Evolutionary conservation across 176 grass and related monocot genomes (phyloP).

Genomic region (Eleusine coracana): DNA sequence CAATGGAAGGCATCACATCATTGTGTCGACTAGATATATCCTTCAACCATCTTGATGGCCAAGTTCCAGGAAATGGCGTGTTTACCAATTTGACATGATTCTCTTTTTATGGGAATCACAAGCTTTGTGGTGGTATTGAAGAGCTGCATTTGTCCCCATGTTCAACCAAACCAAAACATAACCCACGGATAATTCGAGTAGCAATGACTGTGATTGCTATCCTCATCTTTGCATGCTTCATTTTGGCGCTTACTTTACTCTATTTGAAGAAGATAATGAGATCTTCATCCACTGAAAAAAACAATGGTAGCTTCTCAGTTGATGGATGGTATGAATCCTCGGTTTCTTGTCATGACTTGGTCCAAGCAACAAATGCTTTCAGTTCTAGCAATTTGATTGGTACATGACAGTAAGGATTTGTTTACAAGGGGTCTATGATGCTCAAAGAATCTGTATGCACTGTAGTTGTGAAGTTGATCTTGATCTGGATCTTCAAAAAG

Average conservation of each 20-base stretch:
- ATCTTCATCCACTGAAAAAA: background rate
- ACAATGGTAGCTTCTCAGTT: background rate
- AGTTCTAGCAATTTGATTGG: constrained; percentile 41
- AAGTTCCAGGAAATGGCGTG: constrained; percentile 39
- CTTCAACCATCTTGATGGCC: constrained; percentile 48
- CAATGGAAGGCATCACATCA: constrained; percentile 14
- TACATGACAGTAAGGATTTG: constrained; percentile 37
- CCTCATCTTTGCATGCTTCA: background rate
- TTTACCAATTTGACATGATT: constrained; percentile 47
- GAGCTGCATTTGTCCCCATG: constrained; percentile 44
- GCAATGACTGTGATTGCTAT: background rate
- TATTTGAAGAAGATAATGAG: background rate
- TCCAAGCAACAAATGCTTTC: constrained; percentile 44
- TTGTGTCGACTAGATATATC: constrained; percentile 44
- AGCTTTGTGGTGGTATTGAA: constrained; percentile 44
- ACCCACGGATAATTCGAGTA: background rate
- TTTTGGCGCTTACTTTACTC: background rate
- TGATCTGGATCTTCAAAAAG: constrained; percentile 37
- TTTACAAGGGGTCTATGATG: constrained; percentile 40
- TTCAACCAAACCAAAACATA: background rate
- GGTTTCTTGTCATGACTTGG: constrained; percentile 39
- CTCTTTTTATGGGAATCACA: constrained; percentile 44
- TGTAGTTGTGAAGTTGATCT: constrained; percentile 49
- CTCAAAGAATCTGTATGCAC: background rate
- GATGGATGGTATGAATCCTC: background rate